Conservation (phyloP, 305 asterid species). For the Coffea humblotiana region DNA sequence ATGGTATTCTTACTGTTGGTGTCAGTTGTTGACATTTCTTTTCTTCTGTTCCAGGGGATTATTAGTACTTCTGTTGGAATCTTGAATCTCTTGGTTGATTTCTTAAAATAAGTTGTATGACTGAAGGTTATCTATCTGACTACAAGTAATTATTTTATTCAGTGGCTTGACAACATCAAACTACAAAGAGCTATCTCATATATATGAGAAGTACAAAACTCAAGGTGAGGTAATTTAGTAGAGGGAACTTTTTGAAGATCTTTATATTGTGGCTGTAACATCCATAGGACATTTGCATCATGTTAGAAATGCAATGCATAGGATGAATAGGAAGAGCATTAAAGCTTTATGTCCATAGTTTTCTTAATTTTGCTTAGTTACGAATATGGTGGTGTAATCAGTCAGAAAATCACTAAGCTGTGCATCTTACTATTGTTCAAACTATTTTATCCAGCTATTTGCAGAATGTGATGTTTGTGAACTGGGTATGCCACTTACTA, state of each 20-base stretch:
- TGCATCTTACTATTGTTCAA: background rate
- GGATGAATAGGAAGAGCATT: background rate
- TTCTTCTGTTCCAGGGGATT: background rate
- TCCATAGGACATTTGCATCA: background rate
- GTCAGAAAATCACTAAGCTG: background rate
- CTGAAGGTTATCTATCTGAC: constrained; percentile 21
- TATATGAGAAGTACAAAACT: constrained; percentile 77
- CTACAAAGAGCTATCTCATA: constrained; percentile 72
- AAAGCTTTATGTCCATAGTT: background rate
- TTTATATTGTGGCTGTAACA: background rate
- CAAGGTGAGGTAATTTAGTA: constrained; percentile 54
- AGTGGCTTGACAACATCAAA: constrained; percentile 92
- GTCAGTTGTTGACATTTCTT: background rate
- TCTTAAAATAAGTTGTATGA: background rate
- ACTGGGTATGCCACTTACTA: too few relatives aligned
- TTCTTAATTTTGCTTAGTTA: background rate
- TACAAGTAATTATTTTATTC: constrained; percentile 21
- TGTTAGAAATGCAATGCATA: background rate
- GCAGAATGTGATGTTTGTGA: background rate
- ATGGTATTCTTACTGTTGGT: constrained; percentile 56
- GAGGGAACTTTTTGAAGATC: background rate
- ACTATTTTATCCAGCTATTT: background rate
- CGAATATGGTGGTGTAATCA: background rate
- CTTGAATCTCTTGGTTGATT: background rate
- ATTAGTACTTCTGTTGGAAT: background rate